Conservation (phyloP, 306 rosid species). For the Heteromeles arbutifolia region DNA sequence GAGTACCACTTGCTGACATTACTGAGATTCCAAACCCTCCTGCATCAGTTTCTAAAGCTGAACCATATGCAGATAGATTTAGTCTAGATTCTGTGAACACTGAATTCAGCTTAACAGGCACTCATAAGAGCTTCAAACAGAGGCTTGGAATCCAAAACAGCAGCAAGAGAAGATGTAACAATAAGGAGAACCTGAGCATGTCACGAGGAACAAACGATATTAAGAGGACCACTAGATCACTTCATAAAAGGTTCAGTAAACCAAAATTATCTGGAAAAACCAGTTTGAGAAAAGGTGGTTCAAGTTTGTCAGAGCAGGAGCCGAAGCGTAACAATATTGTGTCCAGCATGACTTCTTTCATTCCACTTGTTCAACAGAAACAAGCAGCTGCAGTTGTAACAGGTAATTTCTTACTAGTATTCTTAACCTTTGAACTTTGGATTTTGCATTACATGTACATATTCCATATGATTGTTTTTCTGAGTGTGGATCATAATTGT, state of each 20-base stretch:
- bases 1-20: constrained; percentile 58
- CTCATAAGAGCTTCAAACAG: constrained; percentile 40
- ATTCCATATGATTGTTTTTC: not conserved
- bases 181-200: constrained; percentile 43
- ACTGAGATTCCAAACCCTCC: constrained; percentile 34
- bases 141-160: constrained; percentile 37
- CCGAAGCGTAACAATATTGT: constrained; percentile 53
- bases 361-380: constrained; percentile 91
- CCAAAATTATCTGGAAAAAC: constrained; percentile 54
- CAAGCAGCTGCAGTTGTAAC: constrained; percentile 67
- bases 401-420: constrained; percentile 36
- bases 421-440: not conserved
- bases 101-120: constrained; percentile 41
- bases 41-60: constrained; percentile 46
- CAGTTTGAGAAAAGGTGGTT: constrained; percentile 37
- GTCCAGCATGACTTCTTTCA: constrained; percentile 70
- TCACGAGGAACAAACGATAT: constrained; percentile 43
- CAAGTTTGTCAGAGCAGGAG: constrained; percentile 36
- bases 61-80: constrained; percentile 26
- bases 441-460: not conserved
- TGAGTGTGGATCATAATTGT: not conserved
- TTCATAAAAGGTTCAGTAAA: constrained; percentile 37
- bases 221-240: constrained; percentile 42
- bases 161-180: constrained; percentile 30
- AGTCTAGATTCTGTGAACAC: constrained; percentile 45